Percentiles rank a stretch among this genome's conserved stretches.
Conservation (phyloP, 306 rosid species). For the Pachyrhizus erosus region DNA sequence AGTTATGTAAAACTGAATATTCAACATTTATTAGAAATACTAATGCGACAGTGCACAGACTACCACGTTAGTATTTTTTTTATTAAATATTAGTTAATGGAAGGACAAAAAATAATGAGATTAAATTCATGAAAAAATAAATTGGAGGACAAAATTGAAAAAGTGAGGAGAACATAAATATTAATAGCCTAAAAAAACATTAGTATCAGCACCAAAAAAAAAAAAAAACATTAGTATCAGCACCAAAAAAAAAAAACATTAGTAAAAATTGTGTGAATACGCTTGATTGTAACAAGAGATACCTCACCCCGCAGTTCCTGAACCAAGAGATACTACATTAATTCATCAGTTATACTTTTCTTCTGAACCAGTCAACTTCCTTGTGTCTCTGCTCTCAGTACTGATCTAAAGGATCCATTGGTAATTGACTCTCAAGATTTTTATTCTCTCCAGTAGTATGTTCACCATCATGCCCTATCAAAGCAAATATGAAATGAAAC, state of each 20-base stretch:
- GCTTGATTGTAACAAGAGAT: no score
- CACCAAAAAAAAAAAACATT: no score
- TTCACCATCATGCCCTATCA: constrained; percentile 20
- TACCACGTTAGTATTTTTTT: not conserved
- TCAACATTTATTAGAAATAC: no score
- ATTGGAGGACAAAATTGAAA: not conserved
- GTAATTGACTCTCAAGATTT: constrained; percentile 22
- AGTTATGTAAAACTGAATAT: not conserved
- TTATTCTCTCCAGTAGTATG: constrained; percentile 35
- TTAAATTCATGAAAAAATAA: not conserved
- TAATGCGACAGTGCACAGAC: not conserved
- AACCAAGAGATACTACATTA: constrained; percentile 9
- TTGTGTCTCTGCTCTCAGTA: constrained; percentile 10
- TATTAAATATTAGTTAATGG: not conserved
- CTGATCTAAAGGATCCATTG: constrained; percentile 30
- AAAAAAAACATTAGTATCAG: no score
- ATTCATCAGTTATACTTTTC: constrained; percentile 25
- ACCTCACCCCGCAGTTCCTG: not conserved
- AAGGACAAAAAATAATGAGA: not conserved
- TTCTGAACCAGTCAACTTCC: constrained; percentile 41
- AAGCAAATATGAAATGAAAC: constrained; percentile 8
- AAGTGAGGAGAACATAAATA: not conserved
- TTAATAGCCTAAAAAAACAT: not conserved
- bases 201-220: no score
- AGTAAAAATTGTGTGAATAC: no score